A percentile compares a stretch with the other conserved stretches of the same genome.
Evolutionary conservation across 2,329 filamentous ascomycete species (phyloP).

Genomic region (Venturia nashicola): DNA sequence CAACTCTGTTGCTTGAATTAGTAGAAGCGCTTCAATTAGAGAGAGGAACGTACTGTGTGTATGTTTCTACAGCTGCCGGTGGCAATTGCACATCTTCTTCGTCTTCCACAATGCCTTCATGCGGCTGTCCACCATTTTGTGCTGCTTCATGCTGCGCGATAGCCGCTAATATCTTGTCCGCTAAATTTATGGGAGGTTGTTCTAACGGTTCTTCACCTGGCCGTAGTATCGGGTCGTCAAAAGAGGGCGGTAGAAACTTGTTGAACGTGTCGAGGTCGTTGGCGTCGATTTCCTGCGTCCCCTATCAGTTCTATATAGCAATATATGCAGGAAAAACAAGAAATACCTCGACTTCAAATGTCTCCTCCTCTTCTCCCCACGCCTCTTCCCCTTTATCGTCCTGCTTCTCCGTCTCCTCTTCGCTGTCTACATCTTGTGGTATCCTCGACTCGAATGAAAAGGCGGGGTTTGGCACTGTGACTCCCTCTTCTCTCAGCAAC

Average conservation of each 20-base stretch:
- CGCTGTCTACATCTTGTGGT: slow-evolving; percentile 32
- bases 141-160: slow-evolving; percentile 80
- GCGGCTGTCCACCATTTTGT: slow-evolving; percentile 33
- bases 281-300: slow-evolving; percentile 62
- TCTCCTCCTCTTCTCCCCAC: slow-evolving; percentile 68
- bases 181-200: slow-evolving; percentile 48
- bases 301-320: background rate
- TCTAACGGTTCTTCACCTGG: slow-evolving; percentile 15
- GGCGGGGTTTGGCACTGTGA: slow-evolving; percentile 42
- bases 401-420: slow-evolving; percentile 33
- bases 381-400: slow-evolving; percentile 40
- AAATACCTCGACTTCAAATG: slow-evolving; percentile 24
- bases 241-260: slow-evolving; percentile 68
- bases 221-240: slow-evolving; percentile 59
- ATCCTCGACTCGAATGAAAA: slow-evolving; percentile 75
- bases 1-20: slow-evolving; percentile 45
- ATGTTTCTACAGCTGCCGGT: slow-evolving; percentile 86
- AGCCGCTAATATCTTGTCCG: slow-evolving; percentile 86
- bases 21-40: slow-evolving; percentile 8
- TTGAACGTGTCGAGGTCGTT: slow-evolving; percentile 83
- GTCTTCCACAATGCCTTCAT: slow-evolving; percentile 20
- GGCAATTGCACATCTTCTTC: slow-evolving; percentile 78
- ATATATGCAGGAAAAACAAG: background rate
- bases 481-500: slow-evolving; percentile 20
- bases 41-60: slow-evolving; percentile 55